Evolutionary conservation across 176 grass and related monocot species (phyloP), one percentile per base, ranked within the genome.

Genomic region (Miscanthus lutarioriparius): DNA sequence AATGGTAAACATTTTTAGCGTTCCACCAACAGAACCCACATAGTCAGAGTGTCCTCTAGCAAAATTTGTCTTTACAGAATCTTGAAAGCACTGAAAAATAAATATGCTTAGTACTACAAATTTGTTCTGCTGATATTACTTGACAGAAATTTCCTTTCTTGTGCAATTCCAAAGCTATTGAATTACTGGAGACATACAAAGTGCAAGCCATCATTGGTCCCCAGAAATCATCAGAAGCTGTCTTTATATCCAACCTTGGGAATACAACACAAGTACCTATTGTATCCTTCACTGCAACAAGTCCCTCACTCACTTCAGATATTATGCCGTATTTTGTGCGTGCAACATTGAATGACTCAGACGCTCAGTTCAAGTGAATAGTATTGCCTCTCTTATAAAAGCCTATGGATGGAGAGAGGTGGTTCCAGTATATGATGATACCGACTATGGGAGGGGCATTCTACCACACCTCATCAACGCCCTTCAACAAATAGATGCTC

Each of bases 181-280:
- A 86, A n/a, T 76, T 77, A 30, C 53, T 69, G 25, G 45, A 38
- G 75, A 86, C 64, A 20, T 83, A 64, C 22, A 80, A 80, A 54
- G 83, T 86, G 15, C 86, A 91, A 23, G 89, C 86, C 15, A 91
- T 94, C 3, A 67, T 94, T 3, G 89, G 92, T 4, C 92, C 92
- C 2, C 83, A 88, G 20, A 86, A 81, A n/a, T 86, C 92, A 19
- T 71, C 82, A 25, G 75, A 91, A 54, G 72, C 85, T 27, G 41
- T 30, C 4, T 88, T 94, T 44, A 58, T 94, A 40, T 81, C 92
- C 0, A 53, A 74, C 12, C 35, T 91, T 0, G 92, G 86, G 7
- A 83, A 73, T 10, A 40, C 8, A 27, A 78, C 83, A 1, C 56
- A 68, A 28, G 67, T 84, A 16, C 92, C 92, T 22, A 51, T 84